phyloP scores from a whole-genome alignment of 768 basidiomycete species.

The Rhodotorula graminis region DNA sequence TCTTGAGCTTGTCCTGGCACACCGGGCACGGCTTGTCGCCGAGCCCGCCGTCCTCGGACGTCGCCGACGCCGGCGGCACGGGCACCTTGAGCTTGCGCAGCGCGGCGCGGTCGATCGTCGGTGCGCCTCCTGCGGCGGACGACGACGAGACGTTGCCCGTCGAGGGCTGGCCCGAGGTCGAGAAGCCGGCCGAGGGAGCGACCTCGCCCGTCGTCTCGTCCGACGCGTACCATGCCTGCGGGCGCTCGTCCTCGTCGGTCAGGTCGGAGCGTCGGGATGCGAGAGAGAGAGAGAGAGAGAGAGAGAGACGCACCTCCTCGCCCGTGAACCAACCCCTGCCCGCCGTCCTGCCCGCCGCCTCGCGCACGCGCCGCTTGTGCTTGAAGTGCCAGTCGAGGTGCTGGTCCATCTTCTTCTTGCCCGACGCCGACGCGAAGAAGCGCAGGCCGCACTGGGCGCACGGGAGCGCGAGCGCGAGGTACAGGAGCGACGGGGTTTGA shows the following conservation, averaged over 20 bases:
- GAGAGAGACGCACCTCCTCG: slow-evolving; percentile 24
- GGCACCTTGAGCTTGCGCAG: slow-evolving; percentile 57
- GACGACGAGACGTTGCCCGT: background rate
- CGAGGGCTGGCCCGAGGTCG: background rate
- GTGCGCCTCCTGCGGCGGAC: background rate
- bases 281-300: background rate
- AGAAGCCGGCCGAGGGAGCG: background rate
- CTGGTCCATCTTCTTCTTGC: slow-evolving; percentile 71
- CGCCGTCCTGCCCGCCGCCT: slow-evolving; percentile 71
- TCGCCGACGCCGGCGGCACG: slow-evolving; percentile 56
- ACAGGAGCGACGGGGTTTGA: slow-evolving; percentile 62
- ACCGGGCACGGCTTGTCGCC: slow-evolving; percentile 79
- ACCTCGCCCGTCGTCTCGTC: background rate
- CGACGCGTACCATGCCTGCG: slow-evolving; percentile 76
- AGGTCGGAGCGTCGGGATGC: background rate
- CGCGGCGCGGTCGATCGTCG: slow-evolving; percentile 55
- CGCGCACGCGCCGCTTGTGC: slow-evolving; percentile 64
- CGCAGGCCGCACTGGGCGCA: slow-evolving; percentile 93
- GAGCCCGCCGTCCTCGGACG: slow-evolving; percentile 53
- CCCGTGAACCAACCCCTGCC: slow-evolving; percentile 75
- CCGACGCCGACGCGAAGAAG: slow-evolving; percentile 66
- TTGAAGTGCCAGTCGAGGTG: slow-evolving; percentile 96
- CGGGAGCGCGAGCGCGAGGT: slow-evolving; percentile 67
- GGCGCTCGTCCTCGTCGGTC: background rate
- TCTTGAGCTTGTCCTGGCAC: slow-evolving; percentile 88